These are phyloP conservation scores for Santalum album DNA, from an alignment of 164 flowering plant species.

Conservation along the genomic window DNA sequence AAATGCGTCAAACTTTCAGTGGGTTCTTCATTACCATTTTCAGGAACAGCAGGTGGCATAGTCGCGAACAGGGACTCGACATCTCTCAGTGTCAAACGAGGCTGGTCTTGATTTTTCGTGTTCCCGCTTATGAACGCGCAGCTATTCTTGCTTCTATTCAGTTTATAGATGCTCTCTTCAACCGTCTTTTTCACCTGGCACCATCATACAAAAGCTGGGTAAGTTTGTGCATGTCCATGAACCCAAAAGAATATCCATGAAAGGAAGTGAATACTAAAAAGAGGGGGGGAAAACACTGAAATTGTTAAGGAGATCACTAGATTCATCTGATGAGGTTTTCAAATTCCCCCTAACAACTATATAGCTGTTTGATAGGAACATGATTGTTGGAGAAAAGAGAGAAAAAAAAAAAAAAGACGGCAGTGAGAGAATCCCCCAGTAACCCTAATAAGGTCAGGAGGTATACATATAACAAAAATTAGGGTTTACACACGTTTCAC, in stretches of 20 bases:
- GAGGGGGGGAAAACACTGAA: not conserved
- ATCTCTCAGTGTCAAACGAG: constrained; percentile 69
- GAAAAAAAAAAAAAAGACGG: no score
- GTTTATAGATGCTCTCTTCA: constrained; percentile 79
- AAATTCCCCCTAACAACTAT: not conserved
- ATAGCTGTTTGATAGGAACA: no score
- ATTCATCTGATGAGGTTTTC: not conserved
- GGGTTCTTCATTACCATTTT: constrained; percentile 15
- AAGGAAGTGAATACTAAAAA: no score
- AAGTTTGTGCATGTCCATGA: not conserved
- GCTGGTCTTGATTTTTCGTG: constrained; percentile 71
- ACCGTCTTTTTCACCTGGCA: constrained; percentile 76
- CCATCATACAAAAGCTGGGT: not conserved
- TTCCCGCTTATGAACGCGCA: constrained; percentile 55
- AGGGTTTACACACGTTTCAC: no score
- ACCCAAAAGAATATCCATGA: no score
- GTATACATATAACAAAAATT: no score
- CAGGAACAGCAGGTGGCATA: constrained; percentile 17
- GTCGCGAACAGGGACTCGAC: constrained; percentile 64
- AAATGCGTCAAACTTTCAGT: constrained; percentile 48
- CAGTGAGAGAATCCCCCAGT: no score
- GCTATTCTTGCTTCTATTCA: constrained; percentile 55
- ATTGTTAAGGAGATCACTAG: not conserved
- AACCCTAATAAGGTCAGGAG: no score
- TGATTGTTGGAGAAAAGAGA: no score